Conservation (phyloP, 495 filamentous ascomycete genomes). For the Lindgomyces ingoldianus region DNA sequence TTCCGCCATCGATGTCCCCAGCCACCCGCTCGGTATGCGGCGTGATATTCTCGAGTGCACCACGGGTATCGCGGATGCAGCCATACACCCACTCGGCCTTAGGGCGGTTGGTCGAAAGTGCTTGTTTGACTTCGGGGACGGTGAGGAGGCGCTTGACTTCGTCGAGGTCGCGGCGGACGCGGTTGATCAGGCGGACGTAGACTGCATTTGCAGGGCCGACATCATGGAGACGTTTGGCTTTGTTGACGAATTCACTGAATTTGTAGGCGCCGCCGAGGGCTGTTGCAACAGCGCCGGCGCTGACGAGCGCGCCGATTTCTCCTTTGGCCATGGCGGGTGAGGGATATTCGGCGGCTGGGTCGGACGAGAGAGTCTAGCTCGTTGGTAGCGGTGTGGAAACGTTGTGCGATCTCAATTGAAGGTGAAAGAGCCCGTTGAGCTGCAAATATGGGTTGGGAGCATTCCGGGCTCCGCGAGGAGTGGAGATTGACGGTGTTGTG, state of each 20-base stretch:
- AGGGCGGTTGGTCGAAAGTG: slow-evolving; percentile 15
- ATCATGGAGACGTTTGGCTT: slow-evolving; percentile 28
- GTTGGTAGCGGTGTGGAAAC: not conserved
- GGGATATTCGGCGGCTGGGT: not conserved
- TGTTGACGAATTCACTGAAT: slow-evolving; percentile 25
- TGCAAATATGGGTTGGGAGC: slow-evolving; percentile 16
- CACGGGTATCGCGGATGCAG: slow-evolving; percentile 29
- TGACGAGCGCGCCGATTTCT: slow-evolving; percentile 16
- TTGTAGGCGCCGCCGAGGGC: slow-evolving; percentile 35
- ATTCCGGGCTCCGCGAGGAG: slow-evolving; percentile 22
- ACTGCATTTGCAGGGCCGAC: slow-evolving; percentile 32
- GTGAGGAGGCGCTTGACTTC: slow-evolving; percentile 34
- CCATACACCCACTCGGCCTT: slow-evolving; percentile 35
- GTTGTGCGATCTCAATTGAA: slow-evolving; percentile 12
- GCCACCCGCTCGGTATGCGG: slow-evolving; percentile 28
- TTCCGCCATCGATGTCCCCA: slow-evolving; percentile 23
- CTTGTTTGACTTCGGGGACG: slow-evolving; percentile 25
- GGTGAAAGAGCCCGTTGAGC: slow-evolving; percentile 5
- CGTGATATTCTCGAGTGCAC: slow-evolving; percentile 31
- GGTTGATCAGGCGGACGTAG: slow-evolving; percentile 33
- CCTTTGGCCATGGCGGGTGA: slow-evolving; percentile 24
- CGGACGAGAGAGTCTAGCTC: not conserved
- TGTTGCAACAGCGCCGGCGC: slow-evolving; percentile 11
- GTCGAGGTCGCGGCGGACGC: slow-evolving; percentile 31
- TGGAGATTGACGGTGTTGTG: slow-evolving; percentile 19